Conservation (phyloP, 371 early-diverging fungal genomes). For the Mortierella sp. region DNA sequence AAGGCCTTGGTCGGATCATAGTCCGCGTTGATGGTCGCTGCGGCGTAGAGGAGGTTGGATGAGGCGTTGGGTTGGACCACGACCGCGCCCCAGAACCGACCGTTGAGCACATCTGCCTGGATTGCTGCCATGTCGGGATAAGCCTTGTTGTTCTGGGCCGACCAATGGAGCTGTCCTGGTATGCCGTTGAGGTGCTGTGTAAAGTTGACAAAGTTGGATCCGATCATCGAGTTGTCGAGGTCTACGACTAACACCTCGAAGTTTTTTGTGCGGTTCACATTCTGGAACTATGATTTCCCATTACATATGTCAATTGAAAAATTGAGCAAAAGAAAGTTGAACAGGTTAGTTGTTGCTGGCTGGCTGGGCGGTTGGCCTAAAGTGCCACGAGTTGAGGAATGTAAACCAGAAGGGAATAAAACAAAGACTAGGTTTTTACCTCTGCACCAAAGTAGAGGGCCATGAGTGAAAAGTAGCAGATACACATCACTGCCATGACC, state of each 20-base stretch:
- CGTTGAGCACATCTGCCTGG: slow-evolving; percentile 24
- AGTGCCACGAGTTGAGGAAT: not conserved
- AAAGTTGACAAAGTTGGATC: slow-evolving; percentile 31
- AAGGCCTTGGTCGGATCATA: slow-evolving; percentile 47
- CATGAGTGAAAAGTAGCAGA: slow-evolving; percentile 48
- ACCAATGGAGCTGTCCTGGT: slow-evolving; percentile 33
- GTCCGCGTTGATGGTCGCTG: not conserved
- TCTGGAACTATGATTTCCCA: slow-evolving; percentile 23
- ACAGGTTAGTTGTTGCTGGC: not conserved
- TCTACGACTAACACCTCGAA: slow-evolving; percentile 42
- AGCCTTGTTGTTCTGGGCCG: not conserved
- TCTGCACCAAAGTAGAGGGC: slow-evolving; percentile 50
- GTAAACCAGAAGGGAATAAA: not conserved
- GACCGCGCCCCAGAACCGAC: slow-evolving; percentile 50
- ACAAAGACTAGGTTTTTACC: slow-evolving; percentile 17
- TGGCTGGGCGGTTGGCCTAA: not conserved
- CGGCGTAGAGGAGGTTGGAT: slow-evolving; percentile 21
- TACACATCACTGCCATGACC: slow-evolving; percentile 37
- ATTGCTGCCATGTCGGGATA: slow-evolving; percentile 22
- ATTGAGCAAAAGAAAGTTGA: not conserved
- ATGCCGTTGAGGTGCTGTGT: slow-evolving; percentile 23
- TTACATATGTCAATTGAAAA: not conserved
- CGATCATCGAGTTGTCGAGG: slow-evolving; percentile 44
- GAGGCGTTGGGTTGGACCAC: slow-evolving; percentile 42
- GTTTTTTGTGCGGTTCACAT: slow-evolving; percentile 23